These are phyloP conservation scores for Lolium rigidum DNA, from an alignment of 176 grass and related monocot genomes.

Conservation along the genomic window DNA sequence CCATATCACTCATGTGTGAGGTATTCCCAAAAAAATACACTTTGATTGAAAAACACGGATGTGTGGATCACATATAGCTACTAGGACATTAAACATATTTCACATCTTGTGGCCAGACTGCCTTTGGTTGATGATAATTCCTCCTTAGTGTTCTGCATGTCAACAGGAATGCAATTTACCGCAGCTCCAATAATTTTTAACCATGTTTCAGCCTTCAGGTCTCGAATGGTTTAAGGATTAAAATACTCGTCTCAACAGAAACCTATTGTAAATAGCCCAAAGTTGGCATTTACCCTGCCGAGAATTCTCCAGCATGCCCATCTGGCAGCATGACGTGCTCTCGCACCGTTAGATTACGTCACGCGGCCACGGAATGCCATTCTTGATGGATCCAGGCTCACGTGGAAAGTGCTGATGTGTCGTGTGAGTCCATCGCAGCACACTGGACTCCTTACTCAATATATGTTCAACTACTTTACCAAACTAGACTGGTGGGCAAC, in stretches of 20 bases:
- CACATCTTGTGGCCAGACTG: background rate
- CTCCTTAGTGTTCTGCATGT: background rate
- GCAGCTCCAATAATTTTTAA: background rate
- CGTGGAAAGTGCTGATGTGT: too few relatives aligned
- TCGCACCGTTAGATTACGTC: too few relatives aligned
- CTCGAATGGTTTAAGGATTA: background rate
- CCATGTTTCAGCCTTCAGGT: background rate
- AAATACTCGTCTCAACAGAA: background rate
- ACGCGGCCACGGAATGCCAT: too few relatives aligned
- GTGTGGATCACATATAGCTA: background rate
- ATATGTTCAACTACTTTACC: background rate
- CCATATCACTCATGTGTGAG: background rate
- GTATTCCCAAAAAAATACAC: background rate
- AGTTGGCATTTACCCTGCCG: background rate
- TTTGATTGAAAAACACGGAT: background rate
- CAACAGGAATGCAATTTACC: background rate
- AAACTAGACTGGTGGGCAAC: background rate
- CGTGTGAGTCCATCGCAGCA: too few relatives aligned
- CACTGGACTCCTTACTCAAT: too few relatives aligned
- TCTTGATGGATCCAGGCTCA: too few relatives aligned
- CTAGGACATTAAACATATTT: background rate
- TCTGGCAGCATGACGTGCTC: too few relatives aligned
- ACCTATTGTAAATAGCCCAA: background rate
- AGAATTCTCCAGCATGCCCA: too few relatives aligned
- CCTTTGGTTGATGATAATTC: background rate